Evolutionary conservation across 2,329 filamentous ascomycete species (phyloP), one percentile per base, ranked within the genome.

Genomic region (Cadophora sp.): DNA sequence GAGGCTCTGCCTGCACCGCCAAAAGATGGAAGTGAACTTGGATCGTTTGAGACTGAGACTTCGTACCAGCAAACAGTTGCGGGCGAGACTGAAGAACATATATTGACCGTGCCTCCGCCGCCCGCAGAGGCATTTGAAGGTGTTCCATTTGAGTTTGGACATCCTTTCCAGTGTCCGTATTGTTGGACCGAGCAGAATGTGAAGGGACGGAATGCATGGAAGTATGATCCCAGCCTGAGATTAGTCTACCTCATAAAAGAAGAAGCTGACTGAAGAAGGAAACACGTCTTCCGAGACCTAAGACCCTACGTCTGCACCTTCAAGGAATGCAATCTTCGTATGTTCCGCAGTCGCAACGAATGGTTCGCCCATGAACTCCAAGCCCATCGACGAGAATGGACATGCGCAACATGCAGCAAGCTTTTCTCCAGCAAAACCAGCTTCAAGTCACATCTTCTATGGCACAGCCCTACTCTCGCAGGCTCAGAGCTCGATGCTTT

Each of bases 281-380:
- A 71, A 43, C 77, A 80, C 66, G 75, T 78, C 3, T 76, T 77
- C n/a, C 68, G 68, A 14, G 78, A 79, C 58, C 69, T 79, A 2
- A 76, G 73, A 67, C 72, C 78, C 20, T 79, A 79, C 53, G 72
- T 79, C 0, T 79, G 78, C 69, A 79, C 78, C 13, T 75, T 76
- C 50, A 68, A 75, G 47, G 71, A 72, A 39, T 79, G 78, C 43
- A 68, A 75, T 1, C 43, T 73, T 27, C 68, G 65, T 27, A 70
- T 78, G 63, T 79, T 79, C 59, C 67, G 65, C 4, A 74, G 72
- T 58, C 68, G 74, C 1, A 70, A 74, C 39, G 70, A 75, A 24
- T 79, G 77, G 76, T 79, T 77, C 20, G 53, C 72, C 7, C 77
- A 79, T 51, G 76, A 79, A 59, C 51, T 79, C 18, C 71, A 76